Evolutionary conservation across 192 early-diverging fungal genomes (phyloP).

Genomic region (Chytriomyces confervae): DNA sequence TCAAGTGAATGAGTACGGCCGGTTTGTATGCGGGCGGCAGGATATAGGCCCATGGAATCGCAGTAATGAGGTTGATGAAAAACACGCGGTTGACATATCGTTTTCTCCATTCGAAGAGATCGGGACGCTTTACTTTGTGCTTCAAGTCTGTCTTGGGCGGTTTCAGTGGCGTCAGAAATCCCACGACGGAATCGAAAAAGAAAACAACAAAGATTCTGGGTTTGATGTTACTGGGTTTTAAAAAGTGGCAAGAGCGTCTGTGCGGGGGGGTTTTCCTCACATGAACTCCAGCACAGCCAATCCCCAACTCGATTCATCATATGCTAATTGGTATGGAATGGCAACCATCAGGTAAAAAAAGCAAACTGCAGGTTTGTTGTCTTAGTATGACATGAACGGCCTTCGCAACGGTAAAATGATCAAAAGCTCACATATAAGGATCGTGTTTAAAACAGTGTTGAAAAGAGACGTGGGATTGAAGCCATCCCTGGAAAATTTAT

Average conservation of each 20-base stretch:
- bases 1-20: background rate
- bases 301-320: background rate
- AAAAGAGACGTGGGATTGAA: constrained; percentile 26
- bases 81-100: background rate
- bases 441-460: background rate
- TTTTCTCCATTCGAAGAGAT: background rate
- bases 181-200: background rate
- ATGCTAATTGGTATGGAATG: constrained; percentile 16
- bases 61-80: background rate
- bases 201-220: constrained; percentile 2
- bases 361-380: background rate
- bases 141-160: constrained; percentile 2
- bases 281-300: no score
- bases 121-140: background rate
- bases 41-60: background rate
- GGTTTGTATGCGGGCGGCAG: background rate
- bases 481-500: constrained; percentile 15
- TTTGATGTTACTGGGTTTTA: background rate
- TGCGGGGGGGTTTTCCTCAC: background rate
- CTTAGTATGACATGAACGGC: background rate
- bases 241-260: background rate
- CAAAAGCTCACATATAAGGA: constrained; percentile 10
- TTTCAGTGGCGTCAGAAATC: background rate
- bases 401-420: background rate
- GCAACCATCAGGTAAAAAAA: background rate